These are phyloP conservation scores for Parmales sp. DNA, from an alignment of 108 stramenopile species.

Conservation along the genomic window DNA sequence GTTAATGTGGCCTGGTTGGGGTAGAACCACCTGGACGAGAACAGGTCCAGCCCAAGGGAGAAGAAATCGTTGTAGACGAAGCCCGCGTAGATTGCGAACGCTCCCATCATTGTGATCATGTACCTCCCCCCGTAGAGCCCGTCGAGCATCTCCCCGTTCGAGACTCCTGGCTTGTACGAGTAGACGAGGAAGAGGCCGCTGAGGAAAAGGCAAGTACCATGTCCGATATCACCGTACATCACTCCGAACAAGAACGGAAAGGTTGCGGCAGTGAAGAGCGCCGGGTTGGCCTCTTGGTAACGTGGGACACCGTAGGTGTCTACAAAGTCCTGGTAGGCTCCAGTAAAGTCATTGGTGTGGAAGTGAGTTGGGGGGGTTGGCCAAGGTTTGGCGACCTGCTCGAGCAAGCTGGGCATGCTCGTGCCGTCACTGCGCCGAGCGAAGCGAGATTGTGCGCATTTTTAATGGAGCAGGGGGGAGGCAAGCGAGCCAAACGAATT, in stretches of 20 bases:
- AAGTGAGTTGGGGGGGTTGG: constrained; percentile 96
- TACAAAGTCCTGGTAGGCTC: constrained; percentile 92
- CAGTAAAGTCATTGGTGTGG: constrained; percentile 86
- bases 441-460: too few species aligned
- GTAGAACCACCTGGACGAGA: constrained; percentile 75
- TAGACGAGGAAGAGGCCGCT: constrained; percentile 69
- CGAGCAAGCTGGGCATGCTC: constrained; percentile 74
- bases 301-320: constrained; percentile 97
- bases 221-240: constrained; percentile 99
- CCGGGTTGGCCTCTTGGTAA: constrained; percentile 96
- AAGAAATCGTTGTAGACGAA: constrained; percentile 97
- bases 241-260: constrained; percentile 98
- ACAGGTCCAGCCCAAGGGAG: constrained; percentile 85
- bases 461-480: too few species aligned
- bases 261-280: constrained; percentile 92
- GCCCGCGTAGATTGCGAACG: constrained; percentile 91
- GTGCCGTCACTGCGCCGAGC: too few species aligned
- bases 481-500: too few species aligned
- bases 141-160: constrained; percentile 69
- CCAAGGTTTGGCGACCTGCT: constrained; percentile 77
- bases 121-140: constrained; percentile 81
- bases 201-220: constrained; percentile 73
- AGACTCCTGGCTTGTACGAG: constrained; percentile 67
- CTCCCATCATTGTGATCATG: constrained; percentile 95
- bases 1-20: constrained; percentile 49